Base-by-base conservation (phyloP, 1,284 basidiomycete species). In the Cutaneotrichosporon dermatis region DNA sequence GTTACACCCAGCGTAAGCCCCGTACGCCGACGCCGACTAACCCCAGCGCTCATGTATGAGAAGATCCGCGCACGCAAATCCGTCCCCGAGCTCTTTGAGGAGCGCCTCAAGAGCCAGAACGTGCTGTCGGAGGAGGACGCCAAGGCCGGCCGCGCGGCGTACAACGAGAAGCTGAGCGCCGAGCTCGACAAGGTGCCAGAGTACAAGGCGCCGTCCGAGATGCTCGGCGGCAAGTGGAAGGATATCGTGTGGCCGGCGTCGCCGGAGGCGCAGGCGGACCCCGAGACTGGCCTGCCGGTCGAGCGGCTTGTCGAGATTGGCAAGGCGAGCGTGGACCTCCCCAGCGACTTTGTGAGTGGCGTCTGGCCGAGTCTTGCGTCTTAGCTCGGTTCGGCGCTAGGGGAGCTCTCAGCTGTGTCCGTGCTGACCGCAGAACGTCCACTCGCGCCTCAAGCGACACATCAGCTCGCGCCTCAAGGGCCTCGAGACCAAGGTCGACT, bases 51-150 rank as follows among this genome's bases (percentile, higher is more conserved):
- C 25, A 93, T 93, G 91, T 92, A 93, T 75, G 84, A 89, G 73
- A 85, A 88, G 77, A 92, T 92, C 67, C 82, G 85, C 5, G 82
- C 84, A 0, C 81, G 89, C 54, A 85, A 82, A 46, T 89, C 88
- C 4, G 89, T 93, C 6, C 90, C 91, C 6, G 82, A 85, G 55
- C 76, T 90, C n/a, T 95, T 92, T 69, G 91, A 93, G 71, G 83
- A 87, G 55, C 85, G 84, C 57, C 81, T 94, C 4, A 80, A 88
- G 55, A 87, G 79, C 3, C 84, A 87, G 54, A 81, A 82, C 0
- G 74, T 85, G 15, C 72, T 92, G 39, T 81, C 82, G 0, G 66
- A 77, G 34, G 78, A 81, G 11, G 79, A 82, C 1, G 84, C 86
- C 33, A 66, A 80, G 8, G 66, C 77, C 1, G 70, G 86, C 16